These are phyloP conservation scores for Amaranthus hypochondriacus DNA, from an alignment of 148 eudicot genomes.

Conservation along the genomic window DNA sequence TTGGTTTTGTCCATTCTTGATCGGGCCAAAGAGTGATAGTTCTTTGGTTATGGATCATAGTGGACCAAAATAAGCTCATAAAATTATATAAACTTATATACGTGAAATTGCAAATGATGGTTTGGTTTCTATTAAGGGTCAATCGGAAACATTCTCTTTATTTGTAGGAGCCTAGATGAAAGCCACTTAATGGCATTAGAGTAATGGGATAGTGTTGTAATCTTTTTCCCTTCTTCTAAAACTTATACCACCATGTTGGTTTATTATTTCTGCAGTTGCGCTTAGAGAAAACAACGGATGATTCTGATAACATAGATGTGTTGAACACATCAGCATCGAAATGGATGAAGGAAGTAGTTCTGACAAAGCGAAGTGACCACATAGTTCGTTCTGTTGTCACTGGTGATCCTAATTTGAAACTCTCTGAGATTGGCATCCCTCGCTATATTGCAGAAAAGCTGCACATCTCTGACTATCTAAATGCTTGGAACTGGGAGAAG, in stretches of 20 bases:
- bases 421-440: constrained; percentile 79
- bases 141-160: too few species aligned
- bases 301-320: constrained; percentile 24
- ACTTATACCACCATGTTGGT: constrained; percentile 12
- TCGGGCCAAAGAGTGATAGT: too few species aligned
- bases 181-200: too few species aligned
- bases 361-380: constrained; percentile 77
- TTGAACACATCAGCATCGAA: constrained; percentile 57
- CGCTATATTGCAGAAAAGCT: constrained; percentile 64
- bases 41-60: too few species aligned
- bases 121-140: too few species aligned
- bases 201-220: too few species aligned
- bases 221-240: neutral
- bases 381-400: constrained; percentile 79
- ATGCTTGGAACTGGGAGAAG: constrained; percentile 62
- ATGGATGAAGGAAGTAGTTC: constrained; percentile 78
- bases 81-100: too few species aligned
- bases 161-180: too few species aligned
- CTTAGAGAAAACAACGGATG: constrained; percentile 48
- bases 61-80: too few species aligned
- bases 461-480: constrained; percentile 61
- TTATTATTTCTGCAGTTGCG: constrained; percentile 51
- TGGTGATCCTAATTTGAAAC: constrained; percentile 71
- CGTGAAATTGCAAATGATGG: too few species aligned
- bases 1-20: neutral